Conservation (phyloP, 352 stramenopile genomes). For the Phytophthora chlamydospora region DNA sequence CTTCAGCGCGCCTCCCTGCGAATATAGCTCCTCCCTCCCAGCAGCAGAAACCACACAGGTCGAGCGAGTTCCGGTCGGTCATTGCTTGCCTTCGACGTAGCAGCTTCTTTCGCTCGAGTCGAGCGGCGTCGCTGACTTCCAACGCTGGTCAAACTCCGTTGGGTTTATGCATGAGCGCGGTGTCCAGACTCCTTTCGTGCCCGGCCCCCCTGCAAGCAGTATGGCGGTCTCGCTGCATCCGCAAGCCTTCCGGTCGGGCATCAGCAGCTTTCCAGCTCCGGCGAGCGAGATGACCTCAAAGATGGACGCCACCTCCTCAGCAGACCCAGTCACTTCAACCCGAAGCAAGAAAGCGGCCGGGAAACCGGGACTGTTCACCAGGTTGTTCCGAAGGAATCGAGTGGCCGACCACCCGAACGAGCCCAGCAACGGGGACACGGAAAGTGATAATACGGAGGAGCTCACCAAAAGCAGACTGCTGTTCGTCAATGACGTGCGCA, state of each 20-base stretch:
- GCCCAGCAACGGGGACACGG: background rate
- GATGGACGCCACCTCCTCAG: constrained; percentile 24
- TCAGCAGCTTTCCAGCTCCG: constrained; percentile 14
- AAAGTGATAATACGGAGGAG: constrained; percentile 10
- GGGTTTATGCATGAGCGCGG: constrained; percentile 38
- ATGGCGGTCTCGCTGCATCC: constrained; percentile 27
- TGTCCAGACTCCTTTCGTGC: constrained; percentile 16
- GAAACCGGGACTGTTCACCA: constrained; percentile 4
- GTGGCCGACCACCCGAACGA: constrained; percentile 8
- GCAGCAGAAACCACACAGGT: constrained; percentile 18
- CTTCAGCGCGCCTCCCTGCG: constrained; percentile 18
- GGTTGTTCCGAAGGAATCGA: constrained; percentile 23
- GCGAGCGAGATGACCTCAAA: constrained; percentile 20
- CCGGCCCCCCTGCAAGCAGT: constrained; percentile 26
- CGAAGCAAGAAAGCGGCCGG: background rate
- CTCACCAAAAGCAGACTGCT: constrained; percentile 64
- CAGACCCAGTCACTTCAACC: background rate
- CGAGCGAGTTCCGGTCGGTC: background rate
- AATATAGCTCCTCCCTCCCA: constrained; percentile 19
- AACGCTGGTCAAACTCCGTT: constrained; percentile 4
- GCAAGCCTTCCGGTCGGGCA: constrained; percentile 20
- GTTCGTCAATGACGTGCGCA: constrained; percentile 70
- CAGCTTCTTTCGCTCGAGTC: constrained; percentile 5
- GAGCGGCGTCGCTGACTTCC: constrained; percentile 12
- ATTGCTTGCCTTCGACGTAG: constrained; percentile 2